Evolutionary conservation across 306 rosid species (phyloP), one percentile per base, ranked within the genome.

Genomic region (Comarum palustre): DNA sequence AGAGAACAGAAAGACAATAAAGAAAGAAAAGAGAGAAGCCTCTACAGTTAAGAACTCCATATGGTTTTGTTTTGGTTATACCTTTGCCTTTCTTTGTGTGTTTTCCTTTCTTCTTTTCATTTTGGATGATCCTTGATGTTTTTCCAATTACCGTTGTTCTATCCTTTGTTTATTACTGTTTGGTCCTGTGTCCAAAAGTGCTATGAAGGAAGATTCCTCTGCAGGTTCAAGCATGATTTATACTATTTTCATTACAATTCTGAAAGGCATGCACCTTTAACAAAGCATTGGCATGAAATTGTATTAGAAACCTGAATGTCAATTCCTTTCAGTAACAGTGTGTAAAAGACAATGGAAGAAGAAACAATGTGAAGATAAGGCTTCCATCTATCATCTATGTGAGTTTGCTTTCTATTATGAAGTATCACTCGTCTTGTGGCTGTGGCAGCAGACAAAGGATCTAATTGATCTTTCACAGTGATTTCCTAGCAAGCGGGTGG

Each of bases 401-500:
- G 11, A 41, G 31, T 9, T 5, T 58, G 75, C 32, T 20, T 70
- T 62, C 41, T 36, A 64, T 60, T 60, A 50, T 61, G 81, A 71
- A 55, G 38, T 63, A 42, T 52, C 68, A 64, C 34, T 78, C 57
- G 81, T 43, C 73, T 42, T 78, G 62, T 78, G 77, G 22, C 59
- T 78, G 62, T 78, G 77, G 22, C 59, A 55, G 77, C 68, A 45
- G 82, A 72, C 77, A 78, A 72, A 69, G 82, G 73, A 78, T 72
- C 73, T 17, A 48, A 61, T 32, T 46, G 41, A 41, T 71, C 65
- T n/a, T 38, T 45, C 50, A 62, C 48, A 22, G 68, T 43, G 69
- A 66, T 66, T 78, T 66, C 73, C 63, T 29, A 64, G 74, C 25
- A 6, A 29, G 66, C 11, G 52, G 24, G 68, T 59, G 68, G 64